Base-by-base conservation (phyloP, 306 rosid genomes). In the Astragalus membranaceus region DNA sequence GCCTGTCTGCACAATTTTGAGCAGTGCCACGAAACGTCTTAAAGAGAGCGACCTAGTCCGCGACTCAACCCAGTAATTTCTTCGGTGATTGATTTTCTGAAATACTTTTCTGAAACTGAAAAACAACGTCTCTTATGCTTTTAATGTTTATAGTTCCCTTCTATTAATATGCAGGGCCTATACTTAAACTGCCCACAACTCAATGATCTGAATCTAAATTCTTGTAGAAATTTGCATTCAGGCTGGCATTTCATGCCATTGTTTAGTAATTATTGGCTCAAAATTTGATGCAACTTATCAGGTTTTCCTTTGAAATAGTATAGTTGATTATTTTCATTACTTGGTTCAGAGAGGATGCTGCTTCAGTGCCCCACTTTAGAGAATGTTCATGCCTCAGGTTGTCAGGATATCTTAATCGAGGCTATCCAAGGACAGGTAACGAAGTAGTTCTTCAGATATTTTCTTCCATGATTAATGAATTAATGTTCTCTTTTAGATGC, bases 181-280 rank as follows among this genome's bases (percentile, higher is more conserved):
- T 83, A 86, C 81, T 85, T 95, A 64, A 95, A 86, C 80, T 95
- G 99, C 64, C 96, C 91, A 36, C 81, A 76, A 73, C 96, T 95
- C 72, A 74, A 66, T 47, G 97, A 95, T 79, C 88, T 95, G 79
- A 95, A 95, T 73, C 81, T 95, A 23, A 91, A 91, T 84, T 89
- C 92, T 62, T 95, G 99, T 73, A 75, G 64, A 67, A 95, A 87
- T 83, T 80, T 95, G 89, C 85, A 86, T 74, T 96, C 99, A 80
- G 99, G 99, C 91, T 75, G 33, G 33, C 37, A 7, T 63, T 71
- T 77, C 64, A 44, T 77, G 11, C 65, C 58, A 62, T 32, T 30
- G 43, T 67, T 59, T 55, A 11, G 66, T 72, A 55, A 49, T 69
- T 33, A 13, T 54, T 57, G 13, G 50, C 75, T 49, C 69, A 55